Evolutionary conservation across 371 early-diverging fungal species (phyloP), one percentile per base, ranked within the genome.

Genomic region (Sporodiniella umbellata): DNA sequence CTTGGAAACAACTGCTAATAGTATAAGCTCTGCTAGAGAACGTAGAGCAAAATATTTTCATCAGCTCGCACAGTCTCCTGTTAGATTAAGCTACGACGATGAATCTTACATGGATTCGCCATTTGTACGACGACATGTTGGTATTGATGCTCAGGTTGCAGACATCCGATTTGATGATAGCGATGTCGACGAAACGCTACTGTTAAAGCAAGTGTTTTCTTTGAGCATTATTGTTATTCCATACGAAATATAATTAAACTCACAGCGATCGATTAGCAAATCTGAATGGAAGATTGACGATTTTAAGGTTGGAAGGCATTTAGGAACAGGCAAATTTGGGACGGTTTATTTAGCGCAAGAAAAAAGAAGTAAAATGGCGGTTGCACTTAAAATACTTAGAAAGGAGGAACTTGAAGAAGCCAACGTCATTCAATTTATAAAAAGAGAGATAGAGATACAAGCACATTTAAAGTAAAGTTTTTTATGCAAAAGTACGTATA

Each of bases 291-390:
- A 80, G 14, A 65, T 96, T 17, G 72, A 87, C 7, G 98, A 99
- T 69, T 99, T 99, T 82, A 93, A 95, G 52, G 83, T 99, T 22
- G 99, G 96, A 26, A 72, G 83, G 22, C 76, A 90, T 2, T 72
- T 99, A 12, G 99, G 99, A 30, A 87, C 88, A 51, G 99, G 99
- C 8, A 93, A 93, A 63, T 99, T 99, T 81, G 99, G 99, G 2
- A 80, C 89, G 12, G 99, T 98, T 0, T 99, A 97, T 70, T 60
- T 91, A 24, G 99, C 98, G 17, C 80, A 85, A 39, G 98, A 99
- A 62, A 92, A 87, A 56, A 70, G 70, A 44, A 83, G 81, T 25
- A 88, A 89, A 18, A 93, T 84, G 53, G 78, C 98, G 14, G 93
- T 97, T 15, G 99, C 99, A 1, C 77, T 99, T 48, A 99, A 99